Evolutionary conservation across 805 yeast species (phyloP), one percentile per base, ranked within the genome.

Genomic region (Blastobotrys peoriensis): DNA sequence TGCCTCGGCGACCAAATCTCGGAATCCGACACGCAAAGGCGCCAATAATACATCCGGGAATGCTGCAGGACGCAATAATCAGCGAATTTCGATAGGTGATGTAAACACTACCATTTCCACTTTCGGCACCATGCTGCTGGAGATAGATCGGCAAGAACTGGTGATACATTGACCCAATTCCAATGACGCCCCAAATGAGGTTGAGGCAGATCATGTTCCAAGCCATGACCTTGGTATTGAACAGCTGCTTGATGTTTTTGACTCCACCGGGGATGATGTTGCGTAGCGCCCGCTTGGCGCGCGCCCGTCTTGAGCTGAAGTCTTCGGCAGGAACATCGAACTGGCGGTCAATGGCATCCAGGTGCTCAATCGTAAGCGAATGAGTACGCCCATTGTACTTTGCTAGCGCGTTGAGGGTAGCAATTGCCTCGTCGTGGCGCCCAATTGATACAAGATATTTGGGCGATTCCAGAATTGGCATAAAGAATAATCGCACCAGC

Each of bases 111-210:
- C 37, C 34, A 18, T 5, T 40, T n/a, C 43, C 43, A 27, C 16
- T 8, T 13, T 13, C n/a, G 13, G 36, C 43, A 5, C 43, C 38
- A 15, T 42, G 34, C 13, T 30, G 19, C 6, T 4, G 17, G n/a
- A 78, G 66, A 54, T 69, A 76, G 43, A 70, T 67, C 45, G 76
- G 76, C 15, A 76, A 58, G 62, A 76, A 76, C 43, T 75, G 75
- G 60, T 71, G 71, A 60, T 71, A 76, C 34, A 72, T 64, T 2
- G 78, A 72, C 9, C 79, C 68, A 33, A 75, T 66, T 44, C 81
- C 81, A 49, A 76, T 69, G 45, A 74, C 60, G 18, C 73, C 72
- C 82, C 82, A 78, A 1, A 78, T 67, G 10, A 73, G 44, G 18
- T 64, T 53, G 13, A 76, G 60, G 17, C 79, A 63, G n/a, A 65